phyloP scores from a whole-genome alignment of 768 basidiomycete genomes.

The Podaxis carcinomalis region DNA sequence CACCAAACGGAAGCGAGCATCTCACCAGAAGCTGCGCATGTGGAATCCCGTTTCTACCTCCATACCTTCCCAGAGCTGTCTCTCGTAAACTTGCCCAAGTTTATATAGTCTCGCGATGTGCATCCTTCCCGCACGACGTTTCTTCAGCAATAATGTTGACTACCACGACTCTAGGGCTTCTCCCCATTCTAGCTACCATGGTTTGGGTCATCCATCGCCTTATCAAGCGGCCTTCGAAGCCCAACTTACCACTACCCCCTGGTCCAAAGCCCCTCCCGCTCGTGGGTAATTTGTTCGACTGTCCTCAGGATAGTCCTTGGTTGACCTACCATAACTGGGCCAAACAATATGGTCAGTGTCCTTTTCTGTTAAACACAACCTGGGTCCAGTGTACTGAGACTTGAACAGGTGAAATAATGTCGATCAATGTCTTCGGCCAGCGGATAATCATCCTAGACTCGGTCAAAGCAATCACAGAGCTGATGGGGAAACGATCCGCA shows the following conservation, averaged over 20 bases:
- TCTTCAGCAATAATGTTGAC: background rate
- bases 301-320: conserved; percentile 6
- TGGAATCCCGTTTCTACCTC: too few species aligned
- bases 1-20: too few species aligned
- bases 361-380: background rate
- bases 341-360: background rate
- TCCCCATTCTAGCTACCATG: background rate
- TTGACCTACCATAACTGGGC: conserved; percentile 29
- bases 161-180: background rate
- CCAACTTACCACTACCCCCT: conserved; percentile 9
- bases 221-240: background rate
- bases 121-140: background rate
- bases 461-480: background rate
- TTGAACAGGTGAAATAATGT: background rate
- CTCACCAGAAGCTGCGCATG: too few species aligned
- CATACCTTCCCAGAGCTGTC: too few species aligned
- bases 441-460: background rate
- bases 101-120: background rate
- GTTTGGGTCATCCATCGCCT: background rate
- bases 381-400: background rate
- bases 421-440: background rate
- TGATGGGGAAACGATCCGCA: background rate
- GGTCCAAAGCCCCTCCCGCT: background rate
- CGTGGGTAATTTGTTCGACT: background rate
- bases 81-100: too few species aligned